phyloP scores from a whole-genome alignment of 2,329 filamentous ascomycete species.

The Fusarium sp. region DNA sequence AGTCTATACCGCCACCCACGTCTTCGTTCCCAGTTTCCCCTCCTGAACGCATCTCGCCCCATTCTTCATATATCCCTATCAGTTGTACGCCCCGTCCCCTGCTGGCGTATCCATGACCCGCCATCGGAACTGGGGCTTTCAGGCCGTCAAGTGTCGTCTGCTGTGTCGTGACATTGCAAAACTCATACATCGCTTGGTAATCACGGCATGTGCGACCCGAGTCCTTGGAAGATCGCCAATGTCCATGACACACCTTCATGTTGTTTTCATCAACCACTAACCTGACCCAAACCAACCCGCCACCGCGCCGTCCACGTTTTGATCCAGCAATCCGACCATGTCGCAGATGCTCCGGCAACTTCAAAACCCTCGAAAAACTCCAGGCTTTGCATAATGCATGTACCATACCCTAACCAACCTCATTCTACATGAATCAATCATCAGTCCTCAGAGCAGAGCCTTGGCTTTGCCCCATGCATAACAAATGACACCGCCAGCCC shows the following conservation, averaged over 20 bases:
- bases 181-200: neutral
- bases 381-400: conserved; percentile 45
- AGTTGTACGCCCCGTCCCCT: neutral
- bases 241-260: conserved; percentile 29
- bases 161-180: neutral
- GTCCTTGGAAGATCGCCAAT: conserved; percentile 5
- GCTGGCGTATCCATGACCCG: neutral
- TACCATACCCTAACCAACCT: conserved; percentile 38
- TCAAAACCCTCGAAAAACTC: conserved; percentile 41
- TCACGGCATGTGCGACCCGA: neutral
- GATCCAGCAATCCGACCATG: conserved; percentile 33
- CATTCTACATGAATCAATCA: conserved; percentile 42
- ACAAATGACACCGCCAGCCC: conserved; percentile 30
- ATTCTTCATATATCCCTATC: neutral
- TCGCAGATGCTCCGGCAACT: conserved; percentile 39
- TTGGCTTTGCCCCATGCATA: conserved; percentile 7
- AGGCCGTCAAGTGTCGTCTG: neutral
- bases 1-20: conserved; percentile 2
- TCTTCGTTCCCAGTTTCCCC: neutral
- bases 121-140: neutral
- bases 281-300: conserved; percentile 22
- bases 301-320: conserved; percentile 31
- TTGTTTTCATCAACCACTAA: conserved; percentile 29
- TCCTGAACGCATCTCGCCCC: neutral
- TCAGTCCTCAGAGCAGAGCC: conserved; percentile 14